Conservation (phyloP, 345 rosid genomes). For the Sapria himalayana region DNA sequence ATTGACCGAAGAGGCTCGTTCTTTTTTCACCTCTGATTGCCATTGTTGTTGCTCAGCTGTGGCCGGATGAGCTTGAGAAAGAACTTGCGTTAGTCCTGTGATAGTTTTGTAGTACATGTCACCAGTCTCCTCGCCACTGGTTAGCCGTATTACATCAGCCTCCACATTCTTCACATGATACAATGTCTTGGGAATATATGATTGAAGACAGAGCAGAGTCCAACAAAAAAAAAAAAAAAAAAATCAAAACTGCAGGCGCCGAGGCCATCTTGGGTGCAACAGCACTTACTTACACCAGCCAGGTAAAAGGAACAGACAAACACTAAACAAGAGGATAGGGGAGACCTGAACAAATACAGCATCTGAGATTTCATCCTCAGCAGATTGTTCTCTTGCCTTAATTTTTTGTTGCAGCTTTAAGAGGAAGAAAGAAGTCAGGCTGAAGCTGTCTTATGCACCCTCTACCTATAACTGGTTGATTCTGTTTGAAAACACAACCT, state of each 20-base stretch:
- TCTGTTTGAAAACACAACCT: too few species aligned
- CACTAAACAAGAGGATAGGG: too few species aligned
- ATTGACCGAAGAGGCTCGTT: slow-evolving; percentile 5
- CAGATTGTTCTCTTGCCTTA: slow-evolving; percentile 45
- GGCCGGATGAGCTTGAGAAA: slow-evolving; percentile 13
- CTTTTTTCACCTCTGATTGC: slow-evolving; percentile 10
- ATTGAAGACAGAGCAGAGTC: slow-evolving; percentile 15
- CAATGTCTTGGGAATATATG: slow-evolving; percentile 72
- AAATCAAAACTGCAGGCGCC: too few species aligned
- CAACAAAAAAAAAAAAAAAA: background rate
- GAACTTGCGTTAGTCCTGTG: slow-evolving; percentile 64
- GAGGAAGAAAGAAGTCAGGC: background rate
- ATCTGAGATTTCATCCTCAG: slow-evolving; percentile 84
- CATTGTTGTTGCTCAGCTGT: slow-evolving; percentile 8
- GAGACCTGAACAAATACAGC: slow-evolving; percentile 89
- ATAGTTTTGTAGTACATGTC: slow-evolving; percentile 66
- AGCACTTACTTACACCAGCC: too few species aligned
- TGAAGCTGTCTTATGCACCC: too few species aligned
- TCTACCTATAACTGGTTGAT: too few species aligned
- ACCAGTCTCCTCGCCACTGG: slow-evolving; percentile 53
- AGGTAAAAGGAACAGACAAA: background rate
- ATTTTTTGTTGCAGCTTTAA: slow-evolving; percentile 60
- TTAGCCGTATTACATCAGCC: slow-evolving; percentile 50
- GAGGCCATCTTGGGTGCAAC: too few species aligned
- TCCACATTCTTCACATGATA: slow-evolving; percentile 59